These are phyloP conservation scores for Cladosporium sp. DNA, from an alignment of 2,329 filamentous ascomycete species.

Conservation along the genomic window DNA sequence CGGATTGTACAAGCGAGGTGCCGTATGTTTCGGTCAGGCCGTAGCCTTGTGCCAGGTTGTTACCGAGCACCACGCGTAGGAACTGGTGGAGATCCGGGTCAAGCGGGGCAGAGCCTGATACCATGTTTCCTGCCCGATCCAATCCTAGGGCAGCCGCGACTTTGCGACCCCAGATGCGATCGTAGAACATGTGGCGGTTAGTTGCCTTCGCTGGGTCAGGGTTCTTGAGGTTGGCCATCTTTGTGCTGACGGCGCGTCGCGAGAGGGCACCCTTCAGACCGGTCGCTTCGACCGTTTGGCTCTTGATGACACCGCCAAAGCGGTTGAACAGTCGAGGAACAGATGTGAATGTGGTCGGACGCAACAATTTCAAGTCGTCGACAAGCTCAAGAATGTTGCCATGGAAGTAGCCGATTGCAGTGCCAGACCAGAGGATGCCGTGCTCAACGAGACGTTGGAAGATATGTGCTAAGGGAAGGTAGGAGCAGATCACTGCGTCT, in stretches of 20 bases:
- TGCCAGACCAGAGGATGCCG: conserved; percentile 65
- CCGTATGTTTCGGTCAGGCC: conserved; percentile 94
- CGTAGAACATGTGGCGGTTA: conserved; percentile 73
- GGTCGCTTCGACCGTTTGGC: conserved; percentile 70
- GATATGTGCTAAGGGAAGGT: conserved; percentile 91
- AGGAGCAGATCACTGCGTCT: conserved; percentile 71
- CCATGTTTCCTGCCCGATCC: conserved; percentile 66
- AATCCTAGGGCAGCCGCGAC: conserved; percentile 79
- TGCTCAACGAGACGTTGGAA: conserved; percentile 84
- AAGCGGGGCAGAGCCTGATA: conserved; percentile 85
- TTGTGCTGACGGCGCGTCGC: conserved; percentile 72
- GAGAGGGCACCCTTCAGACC: conserved; percentile 80
- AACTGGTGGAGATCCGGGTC: conserved; percentile 87
- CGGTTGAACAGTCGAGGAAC: conserved; percentile 90
- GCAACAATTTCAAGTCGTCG: conserved; percentile 84
- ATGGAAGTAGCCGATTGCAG: conserved; percentile 84
- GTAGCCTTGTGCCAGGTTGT: conserved; percentile 80
- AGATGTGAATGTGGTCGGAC: conserved; percentile 77
- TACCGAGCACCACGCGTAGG: conserved; percentile 76
- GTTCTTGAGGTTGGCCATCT: conserved; percentile 72
- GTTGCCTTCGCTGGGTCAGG: conserved; percentile 62
- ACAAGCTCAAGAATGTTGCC: conserved; percentile 82
- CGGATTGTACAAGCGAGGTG: conserved; percentile 64
- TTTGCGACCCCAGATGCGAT: conserved; percentile 87
- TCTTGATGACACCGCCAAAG: conserved; percentile 77